Conservation (phyloP, 352 stramenopile species). For the Thraustochytrium sp. region DNA sequence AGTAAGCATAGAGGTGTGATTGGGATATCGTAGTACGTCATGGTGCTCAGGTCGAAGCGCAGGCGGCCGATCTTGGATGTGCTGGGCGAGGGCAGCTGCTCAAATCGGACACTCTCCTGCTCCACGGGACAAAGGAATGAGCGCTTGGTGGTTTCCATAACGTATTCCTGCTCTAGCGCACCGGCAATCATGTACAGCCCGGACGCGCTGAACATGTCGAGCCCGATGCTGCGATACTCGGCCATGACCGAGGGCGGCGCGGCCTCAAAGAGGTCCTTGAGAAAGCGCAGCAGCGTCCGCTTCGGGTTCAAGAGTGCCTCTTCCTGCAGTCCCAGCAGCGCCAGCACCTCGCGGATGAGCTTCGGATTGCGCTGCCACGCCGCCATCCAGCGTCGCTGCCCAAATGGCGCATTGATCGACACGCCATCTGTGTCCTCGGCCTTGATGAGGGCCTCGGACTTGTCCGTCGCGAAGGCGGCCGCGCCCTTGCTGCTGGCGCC, state of each 20-base stretch:
- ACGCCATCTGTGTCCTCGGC: too few species aligned
- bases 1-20: too few species aligned
- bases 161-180: constrained; percentile 13
- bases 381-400: not conserved
- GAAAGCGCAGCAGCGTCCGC: not conserved
- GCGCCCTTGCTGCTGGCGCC: not conserved
- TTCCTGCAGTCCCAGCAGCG: not conserved
- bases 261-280: not conserved
- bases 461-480: too few species aligned
- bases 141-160: constrained; percentile 6
- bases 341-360: not conserved
- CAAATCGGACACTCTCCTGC: not conserved
- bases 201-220: not conserved
- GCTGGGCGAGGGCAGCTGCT: not conserved
- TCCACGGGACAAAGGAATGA: not conserved
- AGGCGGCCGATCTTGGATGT: not conserved
- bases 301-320: not conserved
- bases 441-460: too few species aligned
- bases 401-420: constrained; percentile 21
- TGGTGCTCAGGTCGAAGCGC: not conserved
- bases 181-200: constrained; percentile 19
- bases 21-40: too few species aligned
- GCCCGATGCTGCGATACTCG: not conserved
- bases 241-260: not conserved
- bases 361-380: not conserved